Evolutionary conservation across 2,329 filamentous ascomycete species (phyloP).

Genomic region (Alternaria triticimaculans): DNA sequence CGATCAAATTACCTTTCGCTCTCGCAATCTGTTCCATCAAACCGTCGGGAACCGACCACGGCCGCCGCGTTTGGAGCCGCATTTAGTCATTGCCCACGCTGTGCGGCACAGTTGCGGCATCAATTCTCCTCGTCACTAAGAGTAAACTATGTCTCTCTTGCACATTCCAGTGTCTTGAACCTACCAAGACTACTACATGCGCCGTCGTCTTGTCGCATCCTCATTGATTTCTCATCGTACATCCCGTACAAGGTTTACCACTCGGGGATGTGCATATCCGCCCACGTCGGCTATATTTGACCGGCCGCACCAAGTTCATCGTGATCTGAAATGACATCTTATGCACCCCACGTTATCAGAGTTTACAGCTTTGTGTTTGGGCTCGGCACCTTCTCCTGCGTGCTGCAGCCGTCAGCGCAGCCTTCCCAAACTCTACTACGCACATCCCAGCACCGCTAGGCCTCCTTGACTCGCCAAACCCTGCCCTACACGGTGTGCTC

Average conservation of each 20-base stretch:
- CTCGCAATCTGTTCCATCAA: slow-evolving; percentile 1
- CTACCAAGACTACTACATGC: slow-evolving; percentile 5
- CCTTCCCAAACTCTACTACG: slow-evolving; percentile 16
- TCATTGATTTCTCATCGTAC: not conserved
- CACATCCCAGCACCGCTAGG: slow-evolving; percentile 21
- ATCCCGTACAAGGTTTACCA: not conserved
- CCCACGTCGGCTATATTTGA: slow-evolving; percentile 7
- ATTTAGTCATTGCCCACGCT: slow-evolving; percentile 10
- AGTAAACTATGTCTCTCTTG: not conserved
- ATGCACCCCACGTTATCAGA: slow-evolving; percentile 37
- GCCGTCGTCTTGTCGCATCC: not conserved
- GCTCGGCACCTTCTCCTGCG: slow-evolving; percentile 40
- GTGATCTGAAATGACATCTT: slow-evolving; percentile 26
- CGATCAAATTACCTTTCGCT: slow-evolving; percentile 5
- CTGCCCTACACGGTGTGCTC: slow-evolving; percentile 31
- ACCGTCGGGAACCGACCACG: slow-evolving; percentile 26
- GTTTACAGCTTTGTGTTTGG: slow-evolving; percentile 27
- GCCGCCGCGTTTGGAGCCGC: slow-evolving; percentile 45
- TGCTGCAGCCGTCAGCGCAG: slow-evolving; percentile 25
- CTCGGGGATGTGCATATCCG: not conserved
- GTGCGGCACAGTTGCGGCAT: slow-evolving; percentile 1
- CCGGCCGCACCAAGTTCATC: slow-evolving; percentile 25
- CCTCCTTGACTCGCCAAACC: slow-evolving; percentile 36
- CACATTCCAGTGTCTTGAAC: slow-evolving; percentile 4
- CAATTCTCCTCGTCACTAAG: not conserved